These are phyloP conservation scores for Eustoma russellianum DNA, from an alignment of 257 asterid genomes.

Conservation along the genomic window DNA sequence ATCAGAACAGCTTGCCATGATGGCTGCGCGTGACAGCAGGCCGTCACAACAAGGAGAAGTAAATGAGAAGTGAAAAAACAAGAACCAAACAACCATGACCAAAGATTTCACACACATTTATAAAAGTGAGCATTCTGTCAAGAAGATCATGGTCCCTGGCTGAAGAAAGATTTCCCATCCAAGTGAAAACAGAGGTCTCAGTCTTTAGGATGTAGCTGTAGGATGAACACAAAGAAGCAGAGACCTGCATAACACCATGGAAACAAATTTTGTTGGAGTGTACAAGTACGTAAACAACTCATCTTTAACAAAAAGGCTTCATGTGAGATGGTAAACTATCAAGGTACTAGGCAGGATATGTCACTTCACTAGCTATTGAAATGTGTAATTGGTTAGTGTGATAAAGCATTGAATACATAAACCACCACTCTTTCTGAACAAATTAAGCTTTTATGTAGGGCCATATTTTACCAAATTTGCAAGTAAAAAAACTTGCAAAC, in stretches of 20 bases:
- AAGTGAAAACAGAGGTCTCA: constrained; percentile 43
- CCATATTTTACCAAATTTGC: no score
- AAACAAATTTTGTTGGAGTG: no score
- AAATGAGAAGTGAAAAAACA: constrained; percentile 3
- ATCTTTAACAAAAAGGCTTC: no score
- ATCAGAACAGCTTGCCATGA: constrained; percentile 50
- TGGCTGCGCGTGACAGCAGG: constrained; percentile 38
- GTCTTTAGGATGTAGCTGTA: constrained; percentile 67
- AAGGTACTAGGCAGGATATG: no score
- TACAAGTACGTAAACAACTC: no score
- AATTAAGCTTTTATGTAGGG: no score
- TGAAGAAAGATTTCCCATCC: constrained; percentile 65
- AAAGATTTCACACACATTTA: constrained; percentile 33
- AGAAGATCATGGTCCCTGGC: constrained; percentile 69
- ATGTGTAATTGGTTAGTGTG: no score
- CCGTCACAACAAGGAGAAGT: constrained; percentile 17
- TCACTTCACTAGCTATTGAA: no score
- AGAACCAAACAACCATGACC: background rate
- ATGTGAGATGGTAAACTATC: no score
- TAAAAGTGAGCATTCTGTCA: constrained; percentile 58
- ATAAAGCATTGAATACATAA: no score
- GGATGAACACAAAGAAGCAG: constrained; percentile 63
- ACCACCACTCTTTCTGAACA: no score
- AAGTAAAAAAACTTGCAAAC: background rate
- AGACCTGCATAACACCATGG: constrained; percentile 34